These are phyloP conservation scores for Pestalotiopsis sp. DNA, from an alignment of 2,329 filamentous ascomycete genomes.

Conservation along the genomic window DNA sequence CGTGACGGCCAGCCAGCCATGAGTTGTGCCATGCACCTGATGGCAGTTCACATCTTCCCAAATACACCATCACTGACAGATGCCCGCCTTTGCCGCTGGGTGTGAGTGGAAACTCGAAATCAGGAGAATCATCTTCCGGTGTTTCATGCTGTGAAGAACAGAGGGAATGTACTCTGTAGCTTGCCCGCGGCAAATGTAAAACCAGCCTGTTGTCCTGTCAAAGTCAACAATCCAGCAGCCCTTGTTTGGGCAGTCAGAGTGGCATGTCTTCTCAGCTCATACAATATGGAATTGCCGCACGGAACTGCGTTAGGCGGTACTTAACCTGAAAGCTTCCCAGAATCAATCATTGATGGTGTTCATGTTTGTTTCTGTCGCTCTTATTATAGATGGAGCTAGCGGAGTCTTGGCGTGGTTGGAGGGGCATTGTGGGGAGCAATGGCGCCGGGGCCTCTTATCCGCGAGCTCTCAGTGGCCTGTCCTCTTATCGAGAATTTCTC, in stretches of 20 bases:
- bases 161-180: too few relatives aligned
- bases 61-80: neutral
- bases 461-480: constrained; percentile 17
- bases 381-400: neutral
- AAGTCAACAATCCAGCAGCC: too few relatives aligned
- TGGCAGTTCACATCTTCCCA: neutral
- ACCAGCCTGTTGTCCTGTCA: neutral
- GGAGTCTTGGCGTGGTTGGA: neutral
- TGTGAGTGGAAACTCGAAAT: neutral
- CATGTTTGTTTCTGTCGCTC: neutral
- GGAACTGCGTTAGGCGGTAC: neutral
- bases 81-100: neutral
- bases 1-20: neutral
- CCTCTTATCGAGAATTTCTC: constrained; percentile 23
- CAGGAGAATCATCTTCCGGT: neutral
- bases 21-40: neutral
- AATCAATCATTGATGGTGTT: neutral
- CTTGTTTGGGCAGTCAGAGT: too few relatives aligned
- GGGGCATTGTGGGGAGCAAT: neutral
- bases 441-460: constrained; percentile 15
- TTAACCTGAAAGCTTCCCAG: neutral
- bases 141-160: neutral
- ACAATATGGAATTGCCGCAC: too few relatives aligned
- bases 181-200: neutral
- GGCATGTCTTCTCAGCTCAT: too few relatives aligned